phyloP scores from a whole-genome alignment of 305 asterid genomes.

The Andrographis paniculata region DNA sequence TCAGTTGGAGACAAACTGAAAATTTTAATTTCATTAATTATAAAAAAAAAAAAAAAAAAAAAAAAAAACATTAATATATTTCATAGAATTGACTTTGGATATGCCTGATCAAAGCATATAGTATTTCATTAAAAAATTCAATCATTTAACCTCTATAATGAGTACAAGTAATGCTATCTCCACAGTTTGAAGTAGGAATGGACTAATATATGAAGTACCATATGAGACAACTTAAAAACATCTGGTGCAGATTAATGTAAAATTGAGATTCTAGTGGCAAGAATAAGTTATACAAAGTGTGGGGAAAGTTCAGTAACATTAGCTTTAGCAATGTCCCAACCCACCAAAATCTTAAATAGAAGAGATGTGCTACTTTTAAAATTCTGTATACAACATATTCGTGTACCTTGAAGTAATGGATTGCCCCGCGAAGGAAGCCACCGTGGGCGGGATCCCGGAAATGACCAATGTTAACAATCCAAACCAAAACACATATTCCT shows the following conservation, averaged over 20 bases:
- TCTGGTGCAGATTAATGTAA: conserved; percentile 1
- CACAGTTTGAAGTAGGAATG: conserved; percentile 4
- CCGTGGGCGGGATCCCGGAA: conserved; percentile 97
- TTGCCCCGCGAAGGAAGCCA: conserved; percentile 89
- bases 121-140: conserved; percentile 1
- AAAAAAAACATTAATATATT: too few relatives aligned
- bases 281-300: conserved; percentile 4
- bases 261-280: conserved; percentile 2
- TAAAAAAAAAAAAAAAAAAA: too few relatives aligned
- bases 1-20: conserved; percentile 4
- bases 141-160: conserved; percentile 13
- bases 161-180: conserved; percentile 8
- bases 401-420: conserved; percentile 93
- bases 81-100: too few relatives aligned
- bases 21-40: too few relatives aligned
- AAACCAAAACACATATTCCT: conserved; percentile 92
- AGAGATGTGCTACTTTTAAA: conserved; percentile 1
- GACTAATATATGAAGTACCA: too few relatives aligned
- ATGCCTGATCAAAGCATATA: conserved; percentile 5
- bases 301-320: conserved; percentile 5
- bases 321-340: conserved; percentile 5
- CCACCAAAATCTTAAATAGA: conserved; percentile 3
- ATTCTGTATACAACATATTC: background rate
- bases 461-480: conserved; percentile 98
- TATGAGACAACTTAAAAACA: conserved; percentile 2